These are phyloP conservation scores for Citrus cavaleriei DNA, from an alignment of 345 rosid species.

Conservation along the genomic window DNA sequence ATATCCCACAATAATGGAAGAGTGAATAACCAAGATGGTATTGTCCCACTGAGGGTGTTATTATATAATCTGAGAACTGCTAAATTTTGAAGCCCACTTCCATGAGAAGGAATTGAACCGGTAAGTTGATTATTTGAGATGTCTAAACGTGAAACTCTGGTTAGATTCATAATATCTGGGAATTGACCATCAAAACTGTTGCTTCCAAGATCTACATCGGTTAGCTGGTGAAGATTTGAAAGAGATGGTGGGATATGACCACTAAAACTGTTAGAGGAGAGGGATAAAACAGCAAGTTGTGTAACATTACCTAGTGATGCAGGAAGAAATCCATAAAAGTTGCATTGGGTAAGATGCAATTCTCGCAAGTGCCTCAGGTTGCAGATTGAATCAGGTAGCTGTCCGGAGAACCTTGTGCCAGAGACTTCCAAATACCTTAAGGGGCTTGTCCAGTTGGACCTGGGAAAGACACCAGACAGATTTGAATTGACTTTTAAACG, in stretches of 20 bases:
- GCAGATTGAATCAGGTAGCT: neutral
- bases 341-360: neutral
- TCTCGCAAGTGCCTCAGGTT: neutral
- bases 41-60: conserved; percentile 13
- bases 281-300: neutral
- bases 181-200: conserved; percentile 20
- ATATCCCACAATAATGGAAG: neutral
- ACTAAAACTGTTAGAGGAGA: neutral
- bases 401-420: neutral
- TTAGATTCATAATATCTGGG: conserved; percentile 6
- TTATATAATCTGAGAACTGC: neutral
- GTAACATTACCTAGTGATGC: neutral
- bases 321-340: neutral
- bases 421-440: neutral
- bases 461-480: neutral
- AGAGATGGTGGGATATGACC: conserved; percentile 19
- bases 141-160: neutral
- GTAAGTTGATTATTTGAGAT: neutral
- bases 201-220: accelerated
- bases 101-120: neutral
- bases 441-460: conserved; percentile 10
- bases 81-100: neutral
- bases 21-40: conserved; percentile 19
- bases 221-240: neutral
- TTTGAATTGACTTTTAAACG: neutral